Percentiles rank a stretch among this genome's conserved stretches.
These are phyloP conservation scores for Hypoxylon sp. DNA, from an alignment of 2,329 filamentous ascomycete species.

Conservation along the genomic window DNA sequence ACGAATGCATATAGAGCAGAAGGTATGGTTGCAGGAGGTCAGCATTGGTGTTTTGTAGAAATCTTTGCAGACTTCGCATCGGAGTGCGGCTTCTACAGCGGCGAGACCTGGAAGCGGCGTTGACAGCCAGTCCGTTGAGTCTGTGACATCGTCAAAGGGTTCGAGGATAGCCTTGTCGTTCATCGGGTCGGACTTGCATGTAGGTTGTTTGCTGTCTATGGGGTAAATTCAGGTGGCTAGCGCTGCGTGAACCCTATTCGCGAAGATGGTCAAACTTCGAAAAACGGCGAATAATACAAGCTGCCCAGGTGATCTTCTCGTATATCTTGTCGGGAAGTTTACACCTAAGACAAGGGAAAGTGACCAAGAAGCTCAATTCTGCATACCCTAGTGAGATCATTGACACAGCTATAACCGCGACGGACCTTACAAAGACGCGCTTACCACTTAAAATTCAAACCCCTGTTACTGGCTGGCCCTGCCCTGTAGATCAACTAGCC, in stretches of 20 bases:
- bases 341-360: constrained; percentile 8
- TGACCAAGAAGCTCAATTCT: not conserved
- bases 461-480: constrained; percentile 20
- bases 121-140: constrained; percentile 86
- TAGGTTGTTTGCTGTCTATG: not conserved
- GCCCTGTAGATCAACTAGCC: constrained; percentile 28
- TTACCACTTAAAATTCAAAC: constrained; percentile 31
- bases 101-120: constrained; percentile 77
- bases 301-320: not conserved
- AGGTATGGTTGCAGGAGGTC: constrained; percentile 94
- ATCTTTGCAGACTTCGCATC: constrained; percentile 98
- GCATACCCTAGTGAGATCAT: constrained; percentile 36
- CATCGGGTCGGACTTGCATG: constrained; percentile 31
- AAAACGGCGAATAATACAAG: not conserved
- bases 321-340: not conserved
- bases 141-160: constrained; percentile 66
- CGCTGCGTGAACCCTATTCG: not conserved
- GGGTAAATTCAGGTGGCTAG: not conserved
- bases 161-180: constrained; percentile 35
- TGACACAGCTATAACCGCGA: constrained; percentile 26
- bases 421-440: constrained; percentile 20
- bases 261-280: not conserved
- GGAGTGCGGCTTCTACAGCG: constrained; percentile 83
- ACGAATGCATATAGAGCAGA: constrained; percentile 96
- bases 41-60: constrained; percentile 96